Evolutionary conservation across 495 filamentous ascomycete genomes (phyloP).

Genomic region (Lophium mytilinum): DNA sequence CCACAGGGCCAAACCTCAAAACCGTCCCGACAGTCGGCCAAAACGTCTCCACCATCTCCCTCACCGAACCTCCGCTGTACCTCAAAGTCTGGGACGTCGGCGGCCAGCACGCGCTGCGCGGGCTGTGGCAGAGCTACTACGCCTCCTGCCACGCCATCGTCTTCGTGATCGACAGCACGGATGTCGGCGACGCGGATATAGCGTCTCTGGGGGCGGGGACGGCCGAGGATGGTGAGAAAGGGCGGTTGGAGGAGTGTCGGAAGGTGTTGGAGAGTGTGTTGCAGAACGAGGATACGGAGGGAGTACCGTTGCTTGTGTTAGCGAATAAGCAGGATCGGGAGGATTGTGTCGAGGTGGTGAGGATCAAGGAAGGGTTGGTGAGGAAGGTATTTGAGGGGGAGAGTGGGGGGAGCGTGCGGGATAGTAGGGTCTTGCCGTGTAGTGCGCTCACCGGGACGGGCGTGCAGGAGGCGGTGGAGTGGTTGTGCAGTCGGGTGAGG

Average conservation of each 20-base stretch:
- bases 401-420: constrained; percentile 71
- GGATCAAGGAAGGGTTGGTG: constrained; percentile 93
- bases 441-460: constrained; percentile 86
- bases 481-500: constrained; percentile 80
- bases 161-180: constrained; percentile 90
- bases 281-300: constrained; percentile 73
- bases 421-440: constrained; percentile 84
- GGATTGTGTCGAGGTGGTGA: constrained; percentile 92
- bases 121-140: constrained; percentile 96
- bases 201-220: constrained; percentile 6
- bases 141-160: constrained; percentile 89
- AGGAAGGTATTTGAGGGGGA: constrained; percentile 92
- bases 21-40: constrained; percentile 97
- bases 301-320: constrained; percentile 83
- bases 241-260: constrained; percentile 79
- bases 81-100: constrained; percentile 98
- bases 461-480: constrained; percentile 90
- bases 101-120: constrained; percentile 79
- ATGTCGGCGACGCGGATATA: constrained; percentile 73
- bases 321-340: constrained; percentile 98
- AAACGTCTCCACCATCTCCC: constrained; percentile 81
- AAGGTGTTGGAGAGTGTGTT: constrained; percentile 83
- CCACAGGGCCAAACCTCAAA: constrained; percentile 41
- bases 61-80: constrained; percentile 87
- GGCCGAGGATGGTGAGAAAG: constrained; percentile 41